Evolutionary conservation across 108 stramenopile genomes (phyloP).

Genomic region (Pseudonitzschia multiseries): DNA sequence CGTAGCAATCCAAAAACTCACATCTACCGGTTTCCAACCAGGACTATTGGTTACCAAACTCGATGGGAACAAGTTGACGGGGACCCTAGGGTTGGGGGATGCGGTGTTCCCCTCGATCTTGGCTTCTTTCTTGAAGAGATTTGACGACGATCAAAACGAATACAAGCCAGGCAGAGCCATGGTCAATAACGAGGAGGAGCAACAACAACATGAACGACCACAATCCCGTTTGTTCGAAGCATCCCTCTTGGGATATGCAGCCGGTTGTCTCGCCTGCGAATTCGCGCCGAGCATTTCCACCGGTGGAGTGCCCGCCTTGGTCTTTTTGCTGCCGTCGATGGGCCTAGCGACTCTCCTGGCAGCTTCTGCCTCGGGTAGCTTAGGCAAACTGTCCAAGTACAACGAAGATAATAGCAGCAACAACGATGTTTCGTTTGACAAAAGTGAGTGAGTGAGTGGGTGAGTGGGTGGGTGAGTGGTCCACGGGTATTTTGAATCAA

Average conservation of each 20-base stretch:
- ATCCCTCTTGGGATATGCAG: slow-evolving; percentile 36
- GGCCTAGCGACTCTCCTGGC: background rate
- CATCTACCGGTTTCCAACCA: slow-evolving; percentile 42
- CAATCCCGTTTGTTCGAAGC: slow-evolving; percentile 28
- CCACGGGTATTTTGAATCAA: background rate
- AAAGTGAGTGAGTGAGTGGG: background rate
- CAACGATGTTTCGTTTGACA: background rate
- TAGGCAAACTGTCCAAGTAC: background rate
- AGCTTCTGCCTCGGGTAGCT: background rate
- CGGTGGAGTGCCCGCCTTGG: slow-evolving; percentile 45
- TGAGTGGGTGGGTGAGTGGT: background rate
- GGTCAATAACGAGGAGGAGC: background rate
- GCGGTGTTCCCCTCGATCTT: slow-evolving; percentile 57
- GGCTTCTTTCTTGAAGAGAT: slow-evolving; percentile 38
- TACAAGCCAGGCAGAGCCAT: background rate
- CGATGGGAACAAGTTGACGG: slow-evolving; percentile 28
- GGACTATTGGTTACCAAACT: slow-evolving; percentile 46
- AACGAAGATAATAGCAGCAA: background rate
- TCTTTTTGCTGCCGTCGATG: slow-evolving; percentile 54
- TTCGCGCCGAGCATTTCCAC: slow-evolving; percentile 43
- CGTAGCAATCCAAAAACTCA: slow-evolving; percentile 38
- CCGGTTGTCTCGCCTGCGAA: slow-evolving; percentile 45
- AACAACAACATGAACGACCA: background rate
- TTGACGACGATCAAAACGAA: slow-evolving; percentile 23
- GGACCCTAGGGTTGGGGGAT: slow-evolving; percentile 56